Base-by-base conservation (phyloP, 345 rosid species). In the Sapria himalayana region DNA sequence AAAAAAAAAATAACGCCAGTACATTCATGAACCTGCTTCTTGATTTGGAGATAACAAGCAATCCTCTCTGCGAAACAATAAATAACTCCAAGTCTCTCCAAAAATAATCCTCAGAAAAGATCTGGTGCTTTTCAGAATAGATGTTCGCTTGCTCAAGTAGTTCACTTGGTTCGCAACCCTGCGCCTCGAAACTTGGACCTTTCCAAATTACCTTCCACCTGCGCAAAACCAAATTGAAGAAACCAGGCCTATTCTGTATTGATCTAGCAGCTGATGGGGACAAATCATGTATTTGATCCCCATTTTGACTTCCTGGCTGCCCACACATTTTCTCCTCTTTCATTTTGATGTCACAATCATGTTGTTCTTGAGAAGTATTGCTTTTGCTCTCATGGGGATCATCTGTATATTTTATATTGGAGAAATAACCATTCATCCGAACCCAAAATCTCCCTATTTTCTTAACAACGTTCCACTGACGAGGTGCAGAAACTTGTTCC, bases 61-160 rank as follows among this genome's bases (percentile, higher is more conserved):
- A 70, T 44, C 82, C 97, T 53, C 47, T 59, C 23, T 56, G 50
- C 17, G 82, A 61, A 50, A 55, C 31, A 33, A 78, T 43, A 58
- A 72, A 81, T 44, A 66, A 60, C 45, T 74, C 71, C 61, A 78
- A 27, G 13, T 68, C 72, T 8, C 46, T 50, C 94, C 93, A 72
- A 46, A 74, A 66, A 5, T 60, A 57, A 51, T 65, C 62, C 32
- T 55, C 39, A 1, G 49, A 51, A 59, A 77, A 74, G 15, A 52
- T 4, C 29, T 57, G 59, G 58, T 50, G 63, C 44, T 39, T 58
- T 45, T 36, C 41, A 25, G 57, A 41, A 43, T 37, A 12, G 14
- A 11, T 38, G 29, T 54, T 41, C 46, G 20, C 45, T 24, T 55
- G 51, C 19, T 59, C 38, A 36, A 25, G 50, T 40, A 22, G 41